Base-by-base conservation (phyloP, 2,329 filamentous ascomycete species). In the Microsporum audouinii region DNA sequence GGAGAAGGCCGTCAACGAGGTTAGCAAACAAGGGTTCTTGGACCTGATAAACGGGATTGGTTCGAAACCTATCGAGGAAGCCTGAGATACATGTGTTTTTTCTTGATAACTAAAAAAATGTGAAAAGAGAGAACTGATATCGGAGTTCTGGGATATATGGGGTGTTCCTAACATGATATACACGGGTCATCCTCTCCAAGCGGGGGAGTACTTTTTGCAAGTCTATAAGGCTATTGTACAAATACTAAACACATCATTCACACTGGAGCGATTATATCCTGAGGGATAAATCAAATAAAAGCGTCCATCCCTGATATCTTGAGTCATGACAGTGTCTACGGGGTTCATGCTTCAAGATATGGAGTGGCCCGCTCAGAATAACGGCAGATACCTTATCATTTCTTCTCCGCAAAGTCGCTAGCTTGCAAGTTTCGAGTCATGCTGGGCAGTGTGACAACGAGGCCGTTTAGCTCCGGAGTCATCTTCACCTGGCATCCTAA, bases 371-470 rank as follows among this genome's bases (percentile, higher is more conserved):
- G 55, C n/a, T 57, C 33, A 38, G 39, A 38, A 17, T 12, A 43
- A 14, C 8, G 17, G 17, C 17, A 29, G 63, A 60, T 63, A 58
- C 64, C 60, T 23, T 57, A 59, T 61, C 33, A 62, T 66, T 75
- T 76, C 68, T 77, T 68, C 34, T 75, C 68, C 72, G 70, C 80
- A 69, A 99, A 99, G 76, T 99, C 94, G 74, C 89, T 95, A 12
- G 90, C 89, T 77, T 99, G 94, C 76, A 99, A 70, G 71, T 99
- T 99, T 73, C 94, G 82, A 66, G 94, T 97, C 91, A 96, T 96
- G 41, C 85, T 85, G 10, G 94, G 94, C 70, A 99, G 76, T 73
- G 84, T 88, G 36, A 99, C 90, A 53, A 85, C 84, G 69, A 99
- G 65, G 0, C 94, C 94, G 71, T 97, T 88, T 65, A 97, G 76